Conservation (phyloP, 1,284 basidiomycete genomes). For the Ustilago curta region DNA sequence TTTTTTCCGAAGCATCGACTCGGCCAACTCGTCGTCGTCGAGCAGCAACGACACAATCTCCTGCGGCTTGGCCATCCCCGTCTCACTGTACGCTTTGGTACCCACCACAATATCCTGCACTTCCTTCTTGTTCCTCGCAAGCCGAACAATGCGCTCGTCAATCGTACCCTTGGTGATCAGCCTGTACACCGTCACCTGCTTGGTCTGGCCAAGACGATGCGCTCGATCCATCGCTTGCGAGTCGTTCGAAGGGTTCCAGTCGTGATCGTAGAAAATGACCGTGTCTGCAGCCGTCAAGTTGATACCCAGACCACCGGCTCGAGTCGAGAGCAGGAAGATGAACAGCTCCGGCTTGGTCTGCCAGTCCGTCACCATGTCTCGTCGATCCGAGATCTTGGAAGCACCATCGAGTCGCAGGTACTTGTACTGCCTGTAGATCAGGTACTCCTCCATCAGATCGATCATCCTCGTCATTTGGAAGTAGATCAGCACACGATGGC, state of each 20-base stretch:
- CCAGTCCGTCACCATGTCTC: constrained; percentile 99
- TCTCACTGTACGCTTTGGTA: constrained; percentile 79
- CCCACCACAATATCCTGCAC: constrained; percentile 97
- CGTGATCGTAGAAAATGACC: constrained; percentile 98
- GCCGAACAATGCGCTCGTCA: constrained; percentile 93
- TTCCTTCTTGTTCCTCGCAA: constrained; percentile 66
- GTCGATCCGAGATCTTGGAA: constrained; percentile 92
- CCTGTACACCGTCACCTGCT: constrained; percentile 98
- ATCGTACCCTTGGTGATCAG: constrained; percentile 97
- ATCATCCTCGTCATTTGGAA: constrained; percentile 99
- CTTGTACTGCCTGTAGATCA: constrained; percentile 97
- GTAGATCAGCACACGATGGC: constrained; percentile 95
- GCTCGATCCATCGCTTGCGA: constrained; percentile 99
- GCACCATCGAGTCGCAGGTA: constrained; percentile 95
- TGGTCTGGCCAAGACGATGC: constrained; percentile 96
- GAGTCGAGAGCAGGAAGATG: constrained; percentile 82
- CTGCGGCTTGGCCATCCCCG: constrained; percentile 85
- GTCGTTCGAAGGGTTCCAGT: constrained; percentile 96
- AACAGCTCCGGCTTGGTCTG: constrained; percentile 82
- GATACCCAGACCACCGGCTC: constrained; percentile 97
- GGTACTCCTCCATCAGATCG: constrained; percentile 98
- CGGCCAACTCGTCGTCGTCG: constrained; percentile 82
- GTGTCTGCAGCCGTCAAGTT: constrained; percentile 94
- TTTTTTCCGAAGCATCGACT: constrained; percentile 68
- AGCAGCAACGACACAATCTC: constrained; percentile 96